Evolutionary conservation across 1,139 yeast species (phyloP), one percentile per base, ranked within the genome.

Genomic region (Saccharomyces hybrid): DNA sequence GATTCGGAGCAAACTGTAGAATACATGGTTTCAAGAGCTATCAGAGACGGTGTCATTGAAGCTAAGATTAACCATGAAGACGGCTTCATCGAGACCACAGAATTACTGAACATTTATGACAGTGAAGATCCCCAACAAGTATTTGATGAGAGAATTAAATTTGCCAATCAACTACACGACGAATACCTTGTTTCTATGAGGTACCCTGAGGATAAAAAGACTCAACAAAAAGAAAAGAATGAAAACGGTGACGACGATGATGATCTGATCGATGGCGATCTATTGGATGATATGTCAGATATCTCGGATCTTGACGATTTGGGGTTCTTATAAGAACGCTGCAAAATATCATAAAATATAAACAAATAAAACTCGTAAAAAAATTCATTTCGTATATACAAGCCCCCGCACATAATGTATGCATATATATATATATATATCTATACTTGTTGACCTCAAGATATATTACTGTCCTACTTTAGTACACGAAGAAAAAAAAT

Each of bases 1-100:
- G 99, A 93, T 65, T 84, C 93, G 46, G 99, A 95, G 74, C 93
- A 93, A 69, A 85, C 91, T 64, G 96, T 97, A 1, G 99, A 95
- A 74, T 95, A 93, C 70, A 90, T 93, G 69, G 97, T 93, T 38
- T 88, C 97, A 44, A 93, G 95, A 74, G 95, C 98, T 41, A 93
- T 95, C 58, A 84, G 97, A 67, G 99, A 95, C 70, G 97, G 97
- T 55, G 99, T 95, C 52, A 89, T 95, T 70, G 99, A 93, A 67
- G 99, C 99, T 4, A 82, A 84, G 53, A 86, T 95, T 62, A 88
- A 93, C 69, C 97, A 91, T 72, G 90, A 88, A 70, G 79, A 82
- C 62, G 98, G 98, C 1, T 91, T 76, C 70, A 90, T 95, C 88
- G 93, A 90, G 73, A 86, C 95, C 42, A 86, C 84, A 63, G 98